Conservation (phyloP, 192 early-diverging fungal species). For the Dissophora ornata region DNA sequence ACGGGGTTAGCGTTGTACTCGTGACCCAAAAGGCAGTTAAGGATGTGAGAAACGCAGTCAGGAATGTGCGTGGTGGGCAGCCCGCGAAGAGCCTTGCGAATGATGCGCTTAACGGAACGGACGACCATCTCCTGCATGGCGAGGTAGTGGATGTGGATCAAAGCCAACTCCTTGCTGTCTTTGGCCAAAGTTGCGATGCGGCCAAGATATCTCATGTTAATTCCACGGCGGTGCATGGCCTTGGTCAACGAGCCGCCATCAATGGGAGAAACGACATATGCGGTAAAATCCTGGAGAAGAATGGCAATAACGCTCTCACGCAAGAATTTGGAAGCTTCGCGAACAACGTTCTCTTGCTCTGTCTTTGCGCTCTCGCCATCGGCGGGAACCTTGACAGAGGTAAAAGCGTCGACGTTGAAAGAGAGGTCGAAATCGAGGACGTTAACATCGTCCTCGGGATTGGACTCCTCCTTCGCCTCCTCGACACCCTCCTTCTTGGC, state of each 20-base stretch:
- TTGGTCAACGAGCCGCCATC: conserved; percentile 82
- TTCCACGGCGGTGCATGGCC: conserved; percentile 91
- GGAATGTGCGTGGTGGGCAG: conserved; percentile 68
- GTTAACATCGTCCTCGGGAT: conserved; percentile 56
- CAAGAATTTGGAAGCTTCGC: conserved; percentile 83
- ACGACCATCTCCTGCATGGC: conserved; percentile 89
- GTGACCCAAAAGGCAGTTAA: conserved; percentile 83
- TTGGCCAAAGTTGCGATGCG: conserved; percentile 75
- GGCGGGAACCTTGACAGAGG: conserved; percentile 56
- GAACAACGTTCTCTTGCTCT: conserved; percentile 71
- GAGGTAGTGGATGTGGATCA: conserved; percentile 71
- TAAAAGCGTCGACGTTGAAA: conserved; percentile 72
- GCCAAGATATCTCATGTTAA: conserved; percentile 98
- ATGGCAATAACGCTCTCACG: conserved; percentile 72
- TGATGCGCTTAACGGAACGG: conserved; percentile 86
- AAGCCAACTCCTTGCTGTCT: conserved; percentile 61
- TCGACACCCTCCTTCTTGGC: conserved; percentile 8
- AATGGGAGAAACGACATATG: conserved; percentile 79
- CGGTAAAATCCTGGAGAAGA: conserved; percentile 69
- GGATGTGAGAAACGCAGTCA: conserved; percentile 80
- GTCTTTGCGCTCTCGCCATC: conserved; percentile 36
- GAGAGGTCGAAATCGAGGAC: conserved; percentile 60
- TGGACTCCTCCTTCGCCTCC: conserved; percentile 26
- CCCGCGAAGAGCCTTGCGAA: conserved; percentile 73
- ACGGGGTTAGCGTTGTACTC: conserved; percentile 67